Evolutionary conservation across 1,284 basidiomycete species (phyloP).

Genomic region (Ustilago vetiveriae): DNA sequence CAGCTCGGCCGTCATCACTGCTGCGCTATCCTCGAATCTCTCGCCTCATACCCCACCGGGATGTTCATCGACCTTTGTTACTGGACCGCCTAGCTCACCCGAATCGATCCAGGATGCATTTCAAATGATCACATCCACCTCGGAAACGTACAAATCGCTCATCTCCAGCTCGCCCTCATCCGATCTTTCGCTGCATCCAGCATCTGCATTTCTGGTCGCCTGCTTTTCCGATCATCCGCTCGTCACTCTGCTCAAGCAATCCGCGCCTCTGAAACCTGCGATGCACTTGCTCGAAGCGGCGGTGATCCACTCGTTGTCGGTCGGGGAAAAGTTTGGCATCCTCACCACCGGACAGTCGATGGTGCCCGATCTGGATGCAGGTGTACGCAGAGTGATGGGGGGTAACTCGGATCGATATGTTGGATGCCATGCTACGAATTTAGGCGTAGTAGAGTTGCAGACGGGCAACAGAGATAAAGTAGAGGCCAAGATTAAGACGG

Average conservation of each 20-base stretch:
- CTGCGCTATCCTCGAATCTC: conserved; percentile 13
- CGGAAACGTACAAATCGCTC: conserved; percentile 26
- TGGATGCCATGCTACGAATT: conserved; percentile 38
- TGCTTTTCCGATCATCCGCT: conserved; percentile 59
- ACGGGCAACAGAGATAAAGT: conserved; percentile 25
- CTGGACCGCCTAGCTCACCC: conserved; percentile 39
- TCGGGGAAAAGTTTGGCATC: conserved; percentile 38
- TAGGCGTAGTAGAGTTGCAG: conserved; percentile 53
- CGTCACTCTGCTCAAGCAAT: conserved; percentile 29
- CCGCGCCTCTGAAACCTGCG: conserved; percentile 11
- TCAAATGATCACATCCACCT: conserved; percentile 37
- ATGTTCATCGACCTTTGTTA: conserved; percentile 10
- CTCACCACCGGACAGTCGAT: conserved; percentile 48
- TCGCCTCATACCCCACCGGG: conserved; percentile 6
- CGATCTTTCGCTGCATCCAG: conserved; percentile 6
- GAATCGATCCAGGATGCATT: conserved; percentile 38
- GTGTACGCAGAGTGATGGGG: conserved; percentile 41
- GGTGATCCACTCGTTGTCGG: conserved; percentile 24
- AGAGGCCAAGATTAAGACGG: conserved; percentile 22
- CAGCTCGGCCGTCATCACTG: conserved; percentile 23
- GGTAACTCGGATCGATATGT: conserved; percentile 45
- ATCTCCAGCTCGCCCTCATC: neutral
- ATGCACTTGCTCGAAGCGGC: conserved; percentile 54
- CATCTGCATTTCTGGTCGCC: conserved; percentile 42
- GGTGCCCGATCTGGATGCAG: conserved; percentile 48